Base-by-base conservation (phyloP, 2,329 filamentous ascomycete genomes). In the Pyricularia grisea region DNA sequence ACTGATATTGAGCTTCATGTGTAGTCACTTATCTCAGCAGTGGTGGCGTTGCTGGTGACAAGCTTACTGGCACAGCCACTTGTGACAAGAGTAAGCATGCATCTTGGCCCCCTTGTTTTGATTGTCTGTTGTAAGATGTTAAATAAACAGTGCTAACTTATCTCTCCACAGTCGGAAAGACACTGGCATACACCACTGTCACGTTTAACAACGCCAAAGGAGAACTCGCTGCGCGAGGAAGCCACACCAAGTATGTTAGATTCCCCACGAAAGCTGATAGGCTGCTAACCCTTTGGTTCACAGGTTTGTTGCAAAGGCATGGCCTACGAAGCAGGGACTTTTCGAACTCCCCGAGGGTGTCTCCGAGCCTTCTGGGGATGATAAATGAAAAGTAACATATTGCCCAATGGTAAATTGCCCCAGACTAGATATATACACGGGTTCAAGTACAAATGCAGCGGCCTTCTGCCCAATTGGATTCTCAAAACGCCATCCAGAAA, bases 21-120 rank as follows among this genome's bases (percentile, higher is more conserved):
- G 27, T 55, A 90, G 88, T 90, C n/a, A 88, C 87, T 0, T 90
- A 90, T 73, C 77, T 90, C 27, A 86, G 80, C 69, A 82, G 83
- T 1, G 87, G 87, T 17, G 88, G 88, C 17, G 82, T 81, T 60
- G 78, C 84, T 0, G 88, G 87, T 3, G 85, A 89, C 72, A 79
- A 81, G 27, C 77, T 90, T 68, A 83, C 80, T 27, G 87, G 81
- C 3, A 84, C 82, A 0, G 88, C 88, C 1, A 80, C 81, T 0
- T 89, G 87, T 70, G 87, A 90, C 42, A 88, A 87, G 78, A 88
- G 87, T 87, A 77, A 70, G 80, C 60, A 65, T 72, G 14, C 33
- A 12, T 42, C 33, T 5, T 58, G 14, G 12, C 23, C 17, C 20
- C 67, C 17, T 27, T 23, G 7, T 2, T 50, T 7, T 7, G 7